Evolutionary conservation across 2,329 filamentous ascomycete genomes (phyloP), one percentile per base, ranked within the genome.

Genomic region (Penicillium sp.): DNA sequence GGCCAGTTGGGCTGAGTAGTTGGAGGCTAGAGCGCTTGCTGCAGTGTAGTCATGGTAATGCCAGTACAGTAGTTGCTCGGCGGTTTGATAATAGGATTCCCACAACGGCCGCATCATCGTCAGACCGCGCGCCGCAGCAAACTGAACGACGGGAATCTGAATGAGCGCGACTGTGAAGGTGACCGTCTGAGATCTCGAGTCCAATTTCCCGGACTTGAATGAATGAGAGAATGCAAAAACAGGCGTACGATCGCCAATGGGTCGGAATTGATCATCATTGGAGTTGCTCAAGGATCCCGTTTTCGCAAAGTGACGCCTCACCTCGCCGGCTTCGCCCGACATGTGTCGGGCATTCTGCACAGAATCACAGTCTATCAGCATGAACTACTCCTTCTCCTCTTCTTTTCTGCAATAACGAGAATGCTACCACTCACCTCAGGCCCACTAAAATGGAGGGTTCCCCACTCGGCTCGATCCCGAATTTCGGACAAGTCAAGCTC

Each of bases 71-170:
- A 94, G 73, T n/a, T 80, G 74, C 46, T 82, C 75, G 2, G 79
- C 73, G 5, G 74, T 77, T 2, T 71, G 63, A 61, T 90, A 90
- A 75, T 85, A 90, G 0, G 84, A 86, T 52, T 81, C 77, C 88
- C 88, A 94, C 5, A 93, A 69, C 2, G 87, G 88, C 39, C 81
- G 78, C 87, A 94, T 91, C 57, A 78, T 72, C 1, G 86, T 90
- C 54, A 90, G 67, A 1, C 88, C 88, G 37, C 86, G 80, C 26
- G 85, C 81, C 7, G 87, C 81, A 26, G 88, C 86, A 69, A 82
- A 94, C 59, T 91, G 88, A 6, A 86, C 83, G 13, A 91, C 84
- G 0, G 86, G 85, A 55, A 90, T 80, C 58, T 93, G 88, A 27
- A 86, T 80, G 51, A 90, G 81, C 3, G 85, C 82, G 56, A 93